Conservation (phyloP, 495 filamentous ascomycete genomes). For the Hyphodiscus hymeniophilus region DNA sequence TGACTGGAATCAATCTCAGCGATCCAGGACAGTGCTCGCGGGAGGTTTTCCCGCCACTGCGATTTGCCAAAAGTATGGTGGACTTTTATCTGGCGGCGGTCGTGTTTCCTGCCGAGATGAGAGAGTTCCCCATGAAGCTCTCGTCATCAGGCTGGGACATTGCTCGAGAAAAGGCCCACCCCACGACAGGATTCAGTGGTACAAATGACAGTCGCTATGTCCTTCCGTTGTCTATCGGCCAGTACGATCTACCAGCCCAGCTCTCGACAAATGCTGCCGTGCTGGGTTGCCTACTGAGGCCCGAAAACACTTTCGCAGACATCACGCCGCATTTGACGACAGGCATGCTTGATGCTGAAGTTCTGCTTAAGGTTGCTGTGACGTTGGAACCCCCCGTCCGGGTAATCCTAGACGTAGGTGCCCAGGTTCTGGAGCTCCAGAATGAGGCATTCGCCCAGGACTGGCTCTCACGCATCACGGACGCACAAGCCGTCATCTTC, state of each 20-base stretch:
- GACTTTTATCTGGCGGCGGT: constrained; percentile 55
- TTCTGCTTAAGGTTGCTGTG: constrained; percentile 38
- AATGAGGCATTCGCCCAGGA: constrained; percentile 45
- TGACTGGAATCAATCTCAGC: constrained; percentile 51
- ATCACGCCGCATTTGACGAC: constrained; percentile 16
- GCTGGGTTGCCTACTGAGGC: constrained; percentile 44
- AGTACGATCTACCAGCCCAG: constrained; percentile 48
- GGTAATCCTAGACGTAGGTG: constrained; percentile 68
- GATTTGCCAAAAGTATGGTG: constrained; percentile 40
- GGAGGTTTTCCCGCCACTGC: constrained; percentile 44
- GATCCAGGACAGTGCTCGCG: constrained; percentile 35
- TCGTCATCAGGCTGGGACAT: constrained; percentile 68
- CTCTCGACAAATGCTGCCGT: constrained; percentile 59
- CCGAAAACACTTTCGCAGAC: constrained; percentile 42
- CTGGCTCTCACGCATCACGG: constrained; percentile 33
- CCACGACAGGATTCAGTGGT: constrained; percentile 62
- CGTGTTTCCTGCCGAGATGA: constrained; percentile 60
- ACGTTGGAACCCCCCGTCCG: constrained; percentile 31
- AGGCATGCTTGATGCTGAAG: constrained; percentile 28
- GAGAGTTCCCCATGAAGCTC: constrained; percentile 55
- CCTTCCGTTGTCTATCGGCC: constrained; percentile 46
- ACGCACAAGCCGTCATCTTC: constrained; percentile 44
- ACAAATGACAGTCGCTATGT: constrained; percentile 57
- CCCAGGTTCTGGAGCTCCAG: constrained; percentile 57
- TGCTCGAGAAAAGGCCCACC: constrained; percentile 34